These are phyloP conservation scores for Fusarium phyllophilum DNA, from an alignment of 2,329 filamentous ascomycete genomes.

Conservation along the genomic window DNA sequence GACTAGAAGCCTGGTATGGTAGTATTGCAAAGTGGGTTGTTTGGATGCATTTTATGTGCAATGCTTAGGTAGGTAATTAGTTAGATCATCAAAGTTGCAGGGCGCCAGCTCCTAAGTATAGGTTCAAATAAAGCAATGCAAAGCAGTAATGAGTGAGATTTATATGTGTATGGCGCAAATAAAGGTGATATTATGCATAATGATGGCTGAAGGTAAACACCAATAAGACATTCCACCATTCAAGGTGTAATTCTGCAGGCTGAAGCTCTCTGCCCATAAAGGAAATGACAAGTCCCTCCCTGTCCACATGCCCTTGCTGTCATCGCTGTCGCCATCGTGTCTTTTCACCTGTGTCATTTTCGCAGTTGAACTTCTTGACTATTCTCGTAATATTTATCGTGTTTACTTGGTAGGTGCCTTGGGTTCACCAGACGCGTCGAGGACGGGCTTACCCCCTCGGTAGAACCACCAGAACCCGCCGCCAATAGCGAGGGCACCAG, in stretches of 20 bases:
- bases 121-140: neutral
- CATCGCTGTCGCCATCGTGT: neutral
- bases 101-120: neutral
- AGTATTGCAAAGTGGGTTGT: neutral
- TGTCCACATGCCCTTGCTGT: neutral
- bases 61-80: no score
- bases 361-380: neutral
- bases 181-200: neutral
- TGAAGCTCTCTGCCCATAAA: neutral
- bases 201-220: neutral
- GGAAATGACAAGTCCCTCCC: neutral
- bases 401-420: conserved; percentile 25
- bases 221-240: neutral
- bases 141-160: neutral
- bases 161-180: neutral
- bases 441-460: conserved; percentile 23
- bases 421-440: conserved; percentile 20
- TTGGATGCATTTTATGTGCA: neutral
- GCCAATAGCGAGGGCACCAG: conserved; percentile 23
- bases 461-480: conserved; percentile 33
- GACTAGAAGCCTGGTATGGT: neutral
- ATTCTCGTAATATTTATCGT: neutral
- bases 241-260: neutral
- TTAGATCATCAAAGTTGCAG: neutral
- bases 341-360: neutral